These are phyloP conservation scores for Aristolochia contorta DNA, from an alignment of 164 flowering plant species.

Conservation along the genomic window DNA sequence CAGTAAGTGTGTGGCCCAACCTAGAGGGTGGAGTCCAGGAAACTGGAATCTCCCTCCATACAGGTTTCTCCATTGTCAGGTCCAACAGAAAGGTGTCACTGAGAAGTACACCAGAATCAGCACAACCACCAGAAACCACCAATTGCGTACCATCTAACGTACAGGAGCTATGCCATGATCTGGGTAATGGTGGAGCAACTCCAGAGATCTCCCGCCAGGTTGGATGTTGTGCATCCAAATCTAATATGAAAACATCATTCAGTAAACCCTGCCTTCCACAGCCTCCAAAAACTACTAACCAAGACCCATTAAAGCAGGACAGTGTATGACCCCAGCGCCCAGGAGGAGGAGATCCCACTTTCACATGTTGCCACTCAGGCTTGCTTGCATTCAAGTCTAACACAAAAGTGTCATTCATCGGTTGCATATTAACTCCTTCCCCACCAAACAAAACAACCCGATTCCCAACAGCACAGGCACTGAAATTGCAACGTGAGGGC, in stretches of 20 bases:
- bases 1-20: constrained; percentile 78
- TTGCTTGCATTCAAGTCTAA: constrained; percentile 65
- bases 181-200: constrained; percentile 79
- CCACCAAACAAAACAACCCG: constrained; percentile 92
- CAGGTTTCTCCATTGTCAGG: constrained; percentile 77
- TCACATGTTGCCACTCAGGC: constrained; percentile 81
- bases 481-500: constrained; percentile 86
- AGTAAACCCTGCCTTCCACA: constrained; percentile 83
- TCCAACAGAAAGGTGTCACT: constrained; percentile 86
- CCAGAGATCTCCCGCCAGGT: constrained; percentile 90
- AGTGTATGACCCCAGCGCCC: constrained; percentile 96
- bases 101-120: constrained; percentile 87
- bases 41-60: constrained; percentile 85
- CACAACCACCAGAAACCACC: constrained; percentile 93
- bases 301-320: constrained; percentile 75
- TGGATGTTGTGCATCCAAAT: constrained; percentile 81
- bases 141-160: constrained; percentile 87
- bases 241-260: constrained; percentile 81
- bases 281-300: constrained; percentile 85
- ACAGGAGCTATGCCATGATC: constrained; percentile 99
- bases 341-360: constrained; percentile 89
- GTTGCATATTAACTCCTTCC: constrained; percentile 94
- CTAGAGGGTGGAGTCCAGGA: constrained; percentile 90
- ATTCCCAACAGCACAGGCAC: constrained; percentile 94
- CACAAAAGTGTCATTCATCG: constrained; percentile 93